These are phyloP conservation scores for Fusarium pseudocircinatum DNA, from an alignment of 2,329 filamentous ascomycete genomes.

Conservation along the genomic window DNA sequence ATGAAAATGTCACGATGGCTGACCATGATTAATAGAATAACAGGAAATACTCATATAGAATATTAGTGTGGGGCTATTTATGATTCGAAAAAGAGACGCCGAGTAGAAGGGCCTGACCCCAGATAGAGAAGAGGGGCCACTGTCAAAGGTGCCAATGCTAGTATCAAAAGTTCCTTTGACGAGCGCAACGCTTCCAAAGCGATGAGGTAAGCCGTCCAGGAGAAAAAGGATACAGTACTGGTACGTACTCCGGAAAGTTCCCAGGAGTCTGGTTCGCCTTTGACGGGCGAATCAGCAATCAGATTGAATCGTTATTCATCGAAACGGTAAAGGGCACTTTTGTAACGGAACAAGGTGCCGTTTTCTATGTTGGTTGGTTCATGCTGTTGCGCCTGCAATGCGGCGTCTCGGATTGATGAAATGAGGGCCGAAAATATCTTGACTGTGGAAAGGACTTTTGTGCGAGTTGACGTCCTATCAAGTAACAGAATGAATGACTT, in stretches of 20 bases:
- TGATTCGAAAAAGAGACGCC: constrained; percentile 17
- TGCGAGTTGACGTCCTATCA: background rate
- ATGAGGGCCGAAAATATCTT: background rate
- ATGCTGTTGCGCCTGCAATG: background rate
- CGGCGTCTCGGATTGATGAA: constrained; percentile 23
- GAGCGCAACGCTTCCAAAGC: background rate
- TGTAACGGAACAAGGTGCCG: constrained; percentile 8
- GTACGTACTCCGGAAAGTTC: constrained; percentile 11
- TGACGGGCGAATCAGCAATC: constrained; percentile 19
- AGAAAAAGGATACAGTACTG: background rate
- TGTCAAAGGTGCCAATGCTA: constrained; percentile 44
- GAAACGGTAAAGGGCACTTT: constrained; percentile 20
- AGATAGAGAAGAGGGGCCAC: constrained; percentile 32
- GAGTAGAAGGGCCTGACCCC: constrained; percentile 16
- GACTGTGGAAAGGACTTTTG: constrained; percentile 17
- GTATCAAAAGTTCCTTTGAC: constrained; percentile 43
- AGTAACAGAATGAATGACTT: constrained; percentile 18
- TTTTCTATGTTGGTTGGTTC: constrained; percentile 13
- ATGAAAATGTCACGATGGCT: background rate
- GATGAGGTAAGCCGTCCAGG: constrained; percentile 20
- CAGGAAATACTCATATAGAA: background rate
- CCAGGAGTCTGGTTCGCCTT: constrained; percentile 28
- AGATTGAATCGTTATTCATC: background rate
- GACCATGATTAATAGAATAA: constrained; percentile 18
- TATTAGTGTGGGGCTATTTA: constrained; percentile 14